Evolutionary conservation across 108 stramenopile species (phyloP), one percentile per base, ranked within the genome.

Genomic region (Aurantiochytrium sp.): DNA sequence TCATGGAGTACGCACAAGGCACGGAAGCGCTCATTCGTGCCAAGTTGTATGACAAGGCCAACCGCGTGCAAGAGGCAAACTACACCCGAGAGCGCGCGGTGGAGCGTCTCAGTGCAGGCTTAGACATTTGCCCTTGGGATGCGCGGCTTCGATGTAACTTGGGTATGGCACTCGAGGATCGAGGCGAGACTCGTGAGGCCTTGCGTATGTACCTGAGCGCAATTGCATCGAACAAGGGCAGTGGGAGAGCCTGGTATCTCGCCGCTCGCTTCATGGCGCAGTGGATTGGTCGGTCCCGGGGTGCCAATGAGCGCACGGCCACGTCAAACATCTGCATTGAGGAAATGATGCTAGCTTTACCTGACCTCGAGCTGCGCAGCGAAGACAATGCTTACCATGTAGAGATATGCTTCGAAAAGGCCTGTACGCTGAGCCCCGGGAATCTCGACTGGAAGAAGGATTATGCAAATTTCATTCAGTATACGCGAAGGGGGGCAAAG

Each of bases 1-100:
- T 83, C 51, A 83, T 83, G 76, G 76, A 83, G 76, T 83, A 53
- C 4, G 76, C 76, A 25, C 76, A 83, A 23, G 76, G 76, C n/a
- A 83, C 76, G 25, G 45, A 47, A 53, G 45, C 76, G n/a, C 45
- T 83, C 8, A 53, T 83, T 12, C 45, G 51, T 6, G 76, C 76
- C 76, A 83, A 83, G 28, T 16, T 83, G 19, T 53, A 53, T 23
- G 76, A 83, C 12, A 83, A 47, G n/a, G 45, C 28, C 6, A 45
- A 45, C 6, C 45, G 51, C 51, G 19, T 83, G 12, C 14, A 83
- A 6, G 76, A 83, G 51, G 76, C 76, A 6, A 35, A 12, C 10
- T 53, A 83, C 51, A 53, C 51, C 12, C 76, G 76, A 23, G 76
- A 53, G n/a, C 76, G 45, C 25, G 76, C 76, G 12, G 28, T n/a